These are phyloP conservation scores for Xylaria grammica DNA, from an alignment of 495 filamentous ascomycete species.

Conservation along the genomic window DNA sequence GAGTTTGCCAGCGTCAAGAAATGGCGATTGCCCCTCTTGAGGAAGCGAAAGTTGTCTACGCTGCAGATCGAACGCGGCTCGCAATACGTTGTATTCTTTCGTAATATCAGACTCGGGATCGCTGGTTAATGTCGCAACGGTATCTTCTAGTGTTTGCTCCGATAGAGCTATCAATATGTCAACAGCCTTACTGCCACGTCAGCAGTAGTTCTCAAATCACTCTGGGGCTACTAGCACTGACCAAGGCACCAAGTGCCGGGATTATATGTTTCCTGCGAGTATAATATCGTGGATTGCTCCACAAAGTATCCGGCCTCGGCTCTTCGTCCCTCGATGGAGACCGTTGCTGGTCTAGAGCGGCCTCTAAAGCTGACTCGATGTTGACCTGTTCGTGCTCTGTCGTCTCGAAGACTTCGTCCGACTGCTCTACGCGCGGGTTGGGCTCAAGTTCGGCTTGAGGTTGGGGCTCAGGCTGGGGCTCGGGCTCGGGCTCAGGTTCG, in stretches of 20 bases:
- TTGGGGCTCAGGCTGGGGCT: background rate
- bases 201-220: slow-evolving; percentile 1
- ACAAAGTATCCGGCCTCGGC: slow-evolving; percentile 32
- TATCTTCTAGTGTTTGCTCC: slow-evolving; percentile 59
- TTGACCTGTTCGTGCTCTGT: slow-evolving; percentile 22
- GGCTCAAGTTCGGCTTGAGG: slow-evolving; percentile 8
- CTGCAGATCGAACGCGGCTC: slow-evolving; percentile 79
- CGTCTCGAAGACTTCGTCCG: slow-evolving; percentile 24
- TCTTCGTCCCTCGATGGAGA: slow-evolving; percentile 27
- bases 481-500: background rate
- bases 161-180: slow-evolving; percentile 52
- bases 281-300: slow-evolving; percentile 38
- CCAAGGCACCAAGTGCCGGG: slow-evolving; percentile 48
- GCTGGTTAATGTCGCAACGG: slow-evolving; percentile 70
- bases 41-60: slow-evolving; percentile 73
- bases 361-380: slow-evolving; percentile 23
- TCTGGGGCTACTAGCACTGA: slow-evolving; percentile 26
- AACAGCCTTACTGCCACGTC: slow-evolving; percentile 40
- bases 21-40: slow-evolving; percentile 61
- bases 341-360: slow-evolving; percentile 17
- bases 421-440: background rate
- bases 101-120: slow-evolving; percentile 75
- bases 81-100: slow-evolving; percentile 80
- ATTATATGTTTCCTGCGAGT: slow-evolving; percentile 43
- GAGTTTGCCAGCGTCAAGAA: slow-evolving; percentile 74